Evolutionary conservation across 805 yeast species (phyloP), one percentile per base, ranked within the genome.

Genomic region (Limtongozyma cylindracea): DNA sequence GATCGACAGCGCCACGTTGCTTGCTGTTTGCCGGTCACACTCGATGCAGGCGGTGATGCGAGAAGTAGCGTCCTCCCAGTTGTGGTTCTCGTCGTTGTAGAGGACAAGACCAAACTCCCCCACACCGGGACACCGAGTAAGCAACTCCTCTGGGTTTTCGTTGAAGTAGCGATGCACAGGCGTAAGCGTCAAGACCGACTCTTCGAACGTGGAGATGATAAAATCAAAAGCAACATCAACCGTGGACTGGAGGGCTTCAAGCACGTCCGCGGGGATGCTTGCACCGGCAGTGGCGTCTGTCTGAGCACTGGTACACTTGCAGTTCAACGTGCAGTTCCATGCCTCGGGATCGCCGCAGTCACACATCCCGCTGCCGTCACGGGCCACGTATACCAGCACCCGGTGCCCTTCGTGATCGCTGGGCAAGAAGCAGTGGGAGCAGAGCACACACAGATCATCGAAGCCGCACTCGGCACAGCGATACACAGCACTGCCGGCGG

Each of bases 51-150:
- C 37, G 4, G 31, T 30, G 17, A 67, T 49, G 3, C 64, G 61
- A 8, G 41, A 38, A 10, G 46, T 48, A 2, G 74, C 74, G 25
- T 61, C 59, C 2, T 53, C 47, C 30, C 55, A 60, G 31, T 62
- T 59, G 33, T 74, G 88, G 30, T 50, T 53, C 33, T 74, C 88
- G 35, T 74, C 91, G 38, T 74, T 74, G 72, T 82, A 74, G n/a
- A 71, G 47, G 12, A 68, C 35, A n/a, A n/a, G n/a, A n/a, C n/a
- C n/a, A n/a, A n/a, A n/a, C n/a, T n/a, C n/a, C n/a, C n/a, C n/a
- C n/a, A n/a, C n/a, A n/a, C n/a, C n/a, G n/a, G n/a, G n/a, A n/a
- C n/a, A n/a, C n/a, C n/a, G n/a, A n/a, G n/a, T n/a, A n/a, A n/a
- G n/a, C 16, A 72, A 46, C 19, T 49, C 42, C 45, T 57, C 66